phyloP scores from a whole-genome alignment of 495 filamentous ascomycete genomes.

The Penicillium daleae region DNA sequence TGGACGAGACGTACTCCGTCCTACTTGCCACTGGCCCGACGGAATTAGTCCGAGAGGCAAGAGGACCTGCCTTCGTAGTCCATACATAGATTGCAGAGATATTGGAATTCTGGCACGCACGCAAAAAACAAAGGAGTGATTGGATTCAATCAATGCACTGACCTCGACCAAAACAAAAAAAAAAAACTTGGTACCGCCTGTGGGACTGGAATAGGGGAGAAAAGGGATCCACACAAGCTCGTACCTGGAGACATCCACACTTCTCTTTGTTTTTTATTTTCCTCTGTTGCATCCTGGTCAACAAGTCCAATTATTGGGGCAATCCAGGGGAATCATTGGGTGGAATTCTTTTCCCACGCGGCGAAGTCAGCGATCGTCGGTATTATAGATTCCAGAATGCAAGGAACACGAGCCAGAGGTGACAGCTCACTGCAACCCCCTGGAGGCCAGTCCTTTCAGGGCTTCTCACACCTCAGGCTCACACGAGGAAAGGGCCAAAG shows the following conservation, averaged over 20 bases:
- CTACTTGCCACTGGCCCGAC: too few relatives aligned
- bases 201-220: slow-evolving; percentile 16
- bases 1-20: not conserved
- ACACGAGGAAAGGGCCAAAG: too few relatives aligned
- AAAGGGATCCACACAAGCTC: slow-evolving; percentile 24
- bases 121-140: not conserved
- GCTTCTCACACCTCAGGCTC: not conserved
- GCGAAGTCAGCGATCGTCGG: not conserved
- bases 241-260: slow-evolving; percentile 12
- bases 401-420: slow-evolving; percentile 12
- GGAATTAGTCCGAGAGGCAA: slow-evolving; percentile 4
- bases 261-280: slow-evolving; percentile 21
- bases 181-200: not conserved
- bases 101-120: not conserved
- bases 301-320: slow-evolving; percentile 48
- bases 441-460: not conserved
- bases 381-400: slow-evolving; percentile 17
- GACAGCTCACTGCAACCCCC: slow-evolving; percentile 1
- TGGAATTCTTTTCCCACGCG: slow-evolving; percentile 6
- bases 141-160: not conserved
- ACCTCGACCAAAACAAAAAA: not conserved
- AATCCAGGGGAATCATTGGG: slow-evolving; percentile 32
- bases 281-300: slow-evolving; percentile 32
- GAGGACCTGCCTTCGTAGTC: not conserved
- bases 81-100: not conserved